phyloP scores from a whole-genome alignment of 164 flowering plant genomes.

The Warburgia ugandensis region DNA sequence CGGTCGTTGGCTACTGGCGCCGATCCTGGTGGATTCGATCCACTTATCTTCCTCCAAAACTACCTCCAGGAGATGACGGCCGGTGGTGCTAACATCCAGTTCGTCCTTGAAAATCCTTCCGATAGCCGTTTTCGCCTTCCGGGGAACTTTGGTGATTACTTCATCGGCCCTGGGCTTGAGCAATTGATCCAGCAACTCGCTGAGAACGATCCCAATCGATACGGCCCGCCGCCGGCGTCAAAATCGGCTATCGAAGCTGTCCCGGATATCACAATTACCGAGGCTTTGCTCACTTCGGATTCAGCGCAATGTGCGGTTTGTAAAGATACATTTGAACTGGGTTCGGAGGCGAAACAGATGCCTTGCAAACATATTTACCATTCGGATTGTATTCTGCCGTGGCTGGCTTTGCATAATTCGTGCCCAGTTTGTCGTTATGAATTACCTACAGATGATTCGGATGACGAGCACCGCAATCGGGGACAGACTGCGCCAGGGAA shows the following conservation, averaged over 20 bases:
- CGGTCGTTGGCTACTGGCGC: not conserved
- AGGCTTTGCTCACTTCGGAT: constrained; percentile 46
- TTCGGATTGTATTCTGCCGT: constrained; percentile 71
- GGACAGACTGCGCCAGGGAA: constrained; percentile 3
- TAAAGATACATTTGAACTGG: constrained; percentile 56
- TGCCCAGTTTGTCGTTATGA: constrained; percentile 92
- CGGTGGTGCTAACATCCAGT: constrained; percentile 65
- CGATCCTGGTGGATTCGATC: constrained; percentile 43
- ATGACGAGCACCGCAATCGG: constrained; percentile 45
- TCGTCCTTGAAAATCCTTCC: constrained; percentile 45
- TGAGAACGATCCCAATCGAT: constrained; percentile 82
- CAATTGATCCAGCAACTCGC: constrained; percentile 90
- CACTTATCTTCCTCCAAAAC: constrained; percentile 50
- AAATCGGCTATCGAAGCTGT: constrained; percentile 54
- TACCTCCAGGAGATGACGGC: constrained; percentile 43
- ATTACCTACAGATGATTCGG: constrained; percentile 85
- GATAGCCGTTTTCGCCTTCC: constrained; percentile 30
- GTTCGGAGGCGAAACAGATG: constrained; percentile 59
- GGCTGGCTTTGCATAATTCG: constrained; percentile 85
- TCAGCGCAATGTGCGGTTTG: constrained; percentile 80
- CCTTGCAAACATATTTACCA: constrained; percentile 89
- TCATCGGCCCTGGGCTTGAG: constrained; percentile 82
- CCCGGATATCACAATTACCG: constrained; percentile 38
- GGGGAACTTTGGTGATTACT: constrained; percentile 59
- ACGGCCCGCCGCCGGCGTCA: constrained; percentile 89